Evolutionary conservation across 805 yeast species (phyloP).

Genomic region (Priceomyces medius): DNA sequence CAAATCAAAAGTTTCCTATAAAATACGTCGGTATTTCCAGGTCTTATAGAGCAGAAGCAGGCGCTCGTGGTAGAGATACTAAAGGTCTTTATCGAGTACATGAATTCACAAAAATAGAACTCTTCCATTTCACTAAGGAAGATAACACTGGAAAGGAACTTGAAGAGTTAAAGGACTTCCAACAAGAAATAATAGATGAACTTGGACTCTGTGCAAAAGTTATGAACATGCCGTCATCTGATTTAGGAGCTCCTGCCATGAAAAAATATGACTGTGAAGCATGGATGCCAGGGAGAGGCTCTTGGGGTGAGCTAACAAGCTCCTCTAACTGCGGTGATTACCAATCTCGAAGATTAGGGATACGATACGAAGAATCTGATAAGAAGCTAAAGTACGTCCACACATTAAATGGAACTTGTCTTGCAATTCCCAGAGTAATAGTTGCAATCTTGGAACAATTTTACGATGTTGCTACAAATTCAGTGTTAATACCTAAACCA

Average conservation of each 20-base stretch:
- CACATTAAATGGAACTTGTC: slow-evolving; percentile 92
- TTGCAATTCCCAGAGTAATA: slow-evolving; percentile 91
- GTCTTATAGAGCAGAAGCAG: slow-evolving; percentile 94
- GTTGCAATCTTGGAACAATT: slow-evolving; percentile 86
- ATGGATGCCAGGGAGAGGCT: slow-evolving; percentile 96
- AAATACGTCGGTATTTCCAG: slow-evolving; percentile 79
- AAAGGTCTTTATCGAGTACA: slow-evolving; percentile 92
- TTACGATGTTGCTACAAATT: slow-evolving; percentile 57
- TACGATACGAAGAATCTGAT: slow-evolving; percentile 46
- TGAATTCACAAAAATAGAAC: slow-evolving; percentile 92
- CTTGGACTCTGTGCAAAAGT: slow-evolving; percentile 81
- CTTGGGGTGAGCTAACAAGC: slow-evolving; percentile 91
- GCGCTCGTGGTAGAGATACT: slow-evolving; percentile 91
- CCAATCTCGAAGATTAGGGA: slow-evolving; percentile 80
- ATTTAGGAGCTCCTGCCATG: slow-evolving; percentile 90
- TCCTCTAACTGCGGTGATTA: slow-evolving; percentile 90
- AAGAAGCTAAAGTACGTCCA: slow-evolving; percentile 55
- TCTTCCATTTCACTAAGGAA: slow-evolving; percentile 68
- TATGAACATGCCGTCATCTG: slow-evolving; percentile 84
- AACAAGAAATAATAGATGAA: slow-evolving; percentile 58
- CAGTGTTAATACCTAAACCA: slow-evolving; percentile 64
- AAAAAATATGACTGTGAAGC: slow-evolving; percentile 93
- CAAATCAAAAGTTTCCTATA: slow-evolving; percentile 45
- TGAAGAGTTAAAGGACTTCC: slow-evolving; percentile 61
- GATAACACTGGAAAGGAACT: slow-evolving; percentile 51